A percentile compares a stretch with the other conserved stretches of the same genome.
Conservation (phyloP, 306 rosid genomes). For the Dalbergia cultrata region DNA sequence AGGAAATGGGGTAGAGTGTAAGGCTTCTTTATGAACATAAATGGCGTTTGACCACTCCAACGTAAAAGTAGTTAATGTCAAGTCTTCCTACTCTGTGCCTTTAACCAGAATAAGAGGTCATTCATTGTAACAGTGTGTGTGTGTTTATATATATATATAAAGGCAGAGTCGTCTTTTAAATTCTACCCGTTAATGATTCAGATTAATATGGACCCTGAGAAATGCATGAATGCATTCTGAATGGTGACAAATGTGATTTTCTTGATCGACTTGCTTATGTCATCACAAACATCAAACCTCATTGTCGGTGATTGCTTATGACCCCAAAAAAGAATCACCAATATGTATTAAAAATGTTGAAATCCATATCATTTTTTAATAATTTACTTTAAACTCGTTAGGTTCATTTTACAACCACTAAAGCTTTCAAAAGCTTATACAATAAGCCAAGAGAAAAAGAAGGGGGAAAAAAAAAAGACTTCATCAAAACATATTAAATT, state of each 20-base stretch:
- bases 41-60: conserved; percentile 31
- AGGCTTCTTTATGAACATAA: conserved; percentile 40
- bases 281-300: neutral
- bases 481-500: neutral
- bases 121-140: too few relatives aligned
- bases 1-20: conserved; percentile 42
- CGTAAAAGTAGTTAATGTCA: neutral
- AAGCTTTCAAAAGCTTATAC: neutral
- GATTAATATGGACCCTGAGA: neutral
- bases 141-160: too few relatives aligned
- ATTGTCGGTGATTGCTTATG: neutral
- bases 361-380: too few relatives aligned
- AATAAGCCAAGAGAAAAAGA: neutral
- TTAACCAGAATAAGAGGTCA: neutral
- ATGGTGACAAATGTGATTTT: neutral
- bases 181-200: neutral
- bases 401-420: neutral
- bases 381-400: too few relatives aligned
- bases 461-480: neutral
- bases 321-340: neutral
- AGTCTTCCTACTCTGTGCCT: neutral
- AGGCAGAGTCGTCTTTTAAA: neutral
- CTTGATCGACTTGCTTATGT: neutral
- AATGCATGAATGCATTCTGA: neutral
- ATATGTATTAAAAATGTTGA: neutral